Percentiles rank a stretch among this genome's conserved stretches.
phyloP scores from a whole-genome alignment of 2,329 filamentous ascomycete species.

The Claviceps lovelessii region DNA sequence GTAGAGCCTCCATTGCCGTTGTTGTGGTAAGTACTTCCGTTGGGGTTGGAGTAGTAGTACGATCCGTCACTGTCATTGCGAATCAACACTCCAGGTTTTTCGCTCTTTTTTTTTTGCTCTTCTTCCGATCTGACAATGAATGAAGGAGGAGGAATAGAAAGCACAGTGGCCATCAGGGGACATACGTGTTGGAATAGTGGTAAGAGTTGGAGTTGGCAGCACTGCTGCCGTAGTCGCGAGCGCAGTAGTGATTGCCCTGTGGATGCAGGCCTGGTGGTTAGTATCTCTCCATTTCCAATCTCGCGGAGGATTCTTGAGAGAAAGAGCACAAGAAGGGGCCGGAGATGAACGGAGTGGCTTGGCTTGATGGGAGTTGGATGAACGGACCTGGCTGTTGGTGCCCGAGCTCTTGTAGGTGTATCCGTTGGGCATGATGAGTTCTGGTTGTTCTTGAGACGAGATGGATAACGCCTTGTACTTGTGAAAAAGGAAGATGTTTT shows the following conservation, averaged over 20 bases:
- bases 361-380: not conserved
- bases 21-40: constrained; percentile 57
- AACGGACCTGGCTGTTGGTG: constrained; percentile 46
- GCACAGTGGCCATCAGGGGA: not conserved
- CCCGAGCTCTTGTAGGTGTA: constrained; percentile 37
- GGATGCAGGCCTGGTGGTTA: not conserved
- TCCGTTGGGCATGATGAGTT: constrained; percentile 8
- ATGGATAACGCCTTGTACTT: not conserved
- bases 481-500: not conserved
- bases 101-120: too few species aligned
- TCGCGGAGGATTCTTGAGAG: not conserved
- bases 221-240: constrained; percentile 45
- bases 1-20: constrained; percentile 40
- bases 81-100: too few species aligned
- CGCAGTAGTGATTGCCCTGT: constrained; percentile 55
- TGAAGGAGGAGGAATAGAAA: not conserved
- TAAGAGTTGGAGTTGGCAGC: constrained; percentile 45
- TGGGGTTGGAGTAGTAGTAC: constrained; percentile 60
- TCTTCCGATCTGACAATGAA: not conserved
- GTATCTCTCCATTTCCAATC: not conserved
- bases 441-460: not conserved
- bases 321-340: too few species aligned
- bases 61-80: constrained; percentile 38
- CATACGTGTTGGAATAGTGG: constrained; percentile 51
- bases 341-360: not conserved